Evolutionary conservation across 148 eudicot genomes (phyloP).

Genomic region (Nepenthes gracilis): DNA sequence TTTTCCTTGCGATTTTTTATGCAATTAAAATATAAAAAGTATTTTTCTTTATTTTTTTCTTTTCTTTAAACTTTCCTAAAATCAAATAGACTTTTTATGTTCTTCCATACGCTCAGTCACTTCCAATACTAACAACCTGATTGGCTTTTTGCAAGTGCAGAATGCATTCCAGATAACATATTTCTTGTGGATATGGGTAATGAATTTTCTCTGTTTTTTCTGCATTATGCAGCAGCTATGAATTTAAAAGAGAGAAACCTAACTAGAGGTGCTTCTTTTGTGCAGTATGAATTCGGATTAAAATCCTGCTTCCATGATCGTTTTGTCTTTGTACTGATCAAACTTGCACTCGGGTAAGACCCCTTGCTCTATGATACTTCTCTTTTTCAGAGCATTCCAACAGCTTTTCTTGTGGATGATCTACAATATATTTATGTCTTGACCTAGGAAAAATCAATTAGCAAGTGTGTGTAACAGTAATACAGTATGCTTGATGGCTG

Average conservation of each 20-base stretch:
- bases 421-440: not conserved
- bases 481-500: no score
- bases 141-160: slow-evolving; percentile 31
- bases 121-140: slow-evolving; percentile 1
- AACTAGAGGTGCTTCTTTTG: slow-evolving; percentile 4
- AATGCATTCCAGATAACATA: slow-evolving; percentile 90
- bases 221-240: not conserved
- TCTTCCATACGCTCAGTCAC: no score
- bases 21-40: no score
- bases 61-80: no score
- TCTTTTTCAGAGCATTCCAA: no score
- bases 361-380: no score
- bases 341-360: slow-evolving; percentile 54
- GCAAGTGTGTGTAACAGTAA: no score
- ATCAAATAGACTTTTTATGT: no score
- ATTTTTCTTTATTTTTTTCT: no score
- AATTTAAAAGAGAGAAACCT: not conserved
- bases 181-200: slow-evolving; percentile 89
- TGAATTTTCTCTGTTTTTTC: not conserved
- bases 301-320: slow-evolving; percentile 63
- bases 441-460: no score
- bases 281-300: slow-evolving; percentile 57
- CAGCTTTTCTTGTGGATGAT: no score
- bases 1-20: no score
- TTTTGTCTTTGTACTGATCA: slow-evolving; percentile 17